Evolutionary conservation across 2,329 filamentous ascomycete genomes (phyloP).

Genomic region (Tolypocladium endophyticum): DNA sequence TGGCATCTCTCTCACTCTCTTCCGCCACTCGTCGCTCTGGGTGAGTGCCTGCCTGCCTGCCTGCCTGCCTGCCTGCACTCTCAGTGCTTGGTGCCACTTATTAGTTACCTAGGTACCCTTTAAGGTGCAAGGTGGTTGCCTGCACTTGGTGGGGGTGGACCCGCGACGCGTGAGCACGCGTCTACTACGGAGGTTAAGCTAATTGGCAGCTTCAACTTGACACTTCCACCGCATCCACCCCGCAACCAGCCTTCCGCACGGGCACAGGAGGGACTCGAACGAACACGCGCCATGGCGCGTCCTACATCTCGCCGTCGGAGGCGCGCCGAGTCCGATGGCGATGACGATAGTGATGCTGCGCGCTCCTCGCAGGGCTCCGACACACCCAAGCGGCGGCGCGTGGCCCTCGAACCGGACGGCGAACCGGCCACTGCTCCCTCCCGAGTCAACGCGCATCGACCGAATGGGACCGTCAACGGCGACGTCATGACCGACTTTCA

Average conservation of each 20-base stretch:
- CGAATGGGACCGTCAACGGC: constrained; percentile 5
- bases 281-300: constrained; percentile 15
- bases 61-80: not conserved
- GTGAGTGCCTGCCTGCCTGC: no score
- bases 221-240: not conserved
- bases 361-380: constrained; percentile 15
- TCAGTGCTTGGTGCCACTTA: no score
- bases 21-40: not conserved
- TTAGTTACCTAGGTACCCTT: no score
- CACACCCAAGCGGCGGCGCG: constrained; percentile 25
- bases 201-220: not conserved
- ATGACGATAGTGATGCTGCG: constrained; percentile 21
- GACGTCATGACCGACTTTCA: constrained; percentile 33
- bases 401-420: constrained; percentile 13
- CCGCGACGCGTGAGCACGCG: not conserved
- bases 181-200: not conserved
- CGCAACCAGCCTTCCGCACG: not conserved
- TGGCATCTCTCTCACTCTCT: not conserved
- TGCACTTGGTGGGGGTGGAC: not conserved
- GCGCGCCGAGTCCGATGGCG: constrained; percentile 30
- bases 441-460: constrained; percentile 4
- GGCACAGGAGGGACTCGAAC: not conserved
- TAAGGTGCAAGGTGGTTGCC: no score
- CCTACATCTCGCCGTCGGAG: constrained; percentile 28
- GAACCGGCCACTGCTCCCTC: constrained; percentile 6